A percentile compares a stretch with the other conserved stretches of the same genome.
phyloP scores from a whole-genome alignment of 2,329 filamentous ascomycete genomes.

The Botryotinia globosa region DNA sequence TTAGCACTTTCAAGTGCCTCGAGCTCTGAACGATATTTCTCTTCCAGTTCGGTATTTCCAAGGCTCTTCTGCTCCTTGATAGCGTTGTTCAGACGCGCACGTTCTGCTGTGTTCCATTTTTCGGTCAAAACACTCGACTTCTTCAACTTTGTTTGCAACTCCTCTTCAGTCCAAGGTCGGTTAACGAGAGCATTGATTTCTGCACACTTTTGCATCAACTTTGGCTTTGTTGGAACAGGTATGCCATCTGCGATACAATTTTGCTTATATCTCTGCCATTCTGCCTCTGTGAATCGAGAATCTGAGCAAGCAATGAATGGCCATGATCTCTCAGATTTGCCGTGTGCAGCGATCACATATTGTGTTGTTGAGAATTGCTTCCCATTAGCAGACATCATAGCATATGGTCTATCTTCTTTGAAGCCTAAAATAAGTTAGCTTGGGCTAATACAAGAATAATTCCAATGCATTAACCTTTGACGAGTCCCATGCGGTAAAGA shows the following conservation, averaged over 20 bases:
- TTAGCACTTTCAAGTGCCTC: conserved; percentile 65
- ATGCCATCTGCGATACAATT: conserved; percentile 70
- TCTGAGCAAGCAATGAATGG: conserved; percentile 92
- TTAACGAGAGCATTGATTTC: conserved; percentile 78
- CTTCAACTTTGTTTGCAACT: conserved; percentile 75
- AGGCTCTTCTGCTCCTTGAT: conserved; percentile 63
- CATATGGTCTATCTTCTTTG: conserved; percentile 75
- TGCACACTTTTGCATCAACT: conserved; percentile 67
- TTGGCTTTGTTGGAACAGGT: conserved; percentile 68
- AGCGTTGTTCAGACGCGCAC: conserved; percentile 62
- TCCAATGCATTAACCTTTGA: conserved; percentile 63
- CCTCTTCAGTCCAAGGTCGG: conserved; percentile 77
- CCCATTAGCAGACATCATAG: conserved; percentile 70
- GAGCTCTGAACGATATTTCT: conserved; percentile 57
- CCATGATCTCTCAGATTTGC: conserved; percentile 78
- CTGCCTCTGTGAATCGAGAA: conserved; percentile 74
- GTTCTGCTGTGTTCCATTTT: conserved; percentile 64
- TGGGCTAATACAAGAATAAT: not conserved
- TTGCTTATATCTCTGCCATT: conserved; percentile 78
- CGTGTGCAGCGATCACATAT: conserved; percentile 78
- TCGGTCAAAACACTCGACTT: conserved; percentile 66
- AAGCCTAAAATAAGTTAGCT: conserved; percentile 58
- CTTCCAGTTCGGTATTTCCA: conserved; percentile 58
- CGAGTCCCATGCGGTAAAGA: conserved; percentile 82
- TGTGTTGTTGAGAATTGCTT: conserved; percentile 80